Base-by-base conservation (phyloP, 352 stramenopile genomes). In the Pseudoperonospora humuli region DNA sequence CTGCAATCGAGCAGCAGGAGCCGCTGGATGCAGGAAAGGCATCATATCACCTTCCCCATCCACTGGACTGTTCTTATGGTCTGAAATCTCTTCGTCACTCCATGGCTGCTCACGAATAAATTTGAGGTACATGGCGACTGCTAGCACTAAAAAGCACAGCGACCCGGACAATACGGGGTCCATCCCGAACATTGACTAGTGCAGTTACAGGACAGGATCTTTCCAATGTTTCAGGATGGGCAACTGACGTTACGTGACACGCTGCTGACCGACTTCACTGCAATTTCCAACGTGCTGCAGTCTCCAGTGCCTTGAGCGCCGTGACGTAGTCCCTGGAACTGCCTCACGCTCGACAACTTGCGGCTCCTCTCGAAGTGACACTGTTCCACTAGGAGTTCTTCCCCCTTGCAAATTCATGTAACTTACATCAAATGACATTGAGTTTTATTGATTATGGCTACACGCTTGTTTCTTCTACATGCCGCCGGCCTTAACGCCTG, bases 111-210 rank as follows among this genome's bases (percentile, higher is more conserved):
- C 74, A 38, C 78, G 71, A 45, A 93, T 86, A 43, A 93, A 93
- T 45, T 86, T 86, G 48, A 93, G 71, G 61, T 93, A 93, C 80
- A 93, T 87, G 48, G 83, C 70, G 45, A 93, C 82, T 41, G 80
- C 78, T 35, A 93, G 61, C 56, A 86, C 76, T 36, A 93, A 57
- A 53, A 93, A 93, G 51, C 80, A 93, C 19, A 93, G 64, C 57
- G 80, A 93, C n/a, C 80, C 80, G 20, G 80, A 85, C 25, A 93
- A 64, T 51, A 93, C 80, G 7, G 79, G 80, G 61, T 93, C 80
- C 74, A 93, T 87, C 19, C 46, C 51, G 32, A 58, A 58, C 46
- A 56, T 41, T 18, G 15, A 20, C 9, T 37, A 21, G 6, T 27
- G 20, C 7, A 2, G 32, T 38, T n/a, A 32, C 14, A 28, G 24